A percentile compares a stretch with the other conserved stretches of the same genome.
Conservation (phyloP, 1,139 yeast genomes). For the Magnusiomyces ingens region DNA sequence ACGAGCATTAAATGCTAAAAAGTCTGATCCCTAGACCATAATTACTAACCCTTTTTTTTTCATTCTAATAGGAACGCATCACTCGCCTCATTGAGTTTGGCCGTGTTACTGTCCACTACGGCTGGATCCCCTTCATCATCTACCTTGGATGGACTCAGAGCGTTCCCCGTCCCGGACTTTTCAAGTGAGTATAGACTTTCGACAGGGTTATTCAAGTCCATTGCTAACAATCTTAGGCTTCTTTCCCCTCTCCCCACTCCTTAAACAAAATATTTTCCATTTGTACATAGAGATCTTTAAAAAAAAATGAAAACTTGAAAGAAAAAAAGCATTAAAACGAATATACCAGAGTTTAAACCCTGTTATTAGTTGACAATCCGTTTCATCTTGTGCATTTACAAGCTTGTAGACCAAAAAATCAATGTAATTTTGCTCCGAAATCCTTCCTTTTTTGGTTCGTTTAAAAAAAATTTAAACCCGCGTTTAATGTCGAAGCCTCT, state of each 20-base stretch:
- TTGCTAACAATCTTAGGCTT: conserved; percentile 29
- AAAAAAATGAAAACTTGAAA: no score
- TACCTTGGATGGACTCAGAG: conserved; percentile 87
- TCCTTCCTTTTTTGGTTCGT: no score
- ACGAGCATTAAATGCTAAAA: no score
- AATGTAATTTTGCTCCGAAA: no score
- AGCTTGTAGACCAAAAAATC: no score
- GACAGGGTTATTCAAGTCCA: conserved; percentile 4
- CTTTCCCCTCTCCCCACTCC: conserved; percentile 70
- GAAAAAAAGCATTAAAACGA: no score
- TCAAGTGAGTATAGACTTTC: conserved; percentile 40
- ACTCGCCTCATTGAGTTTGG: conserved; percentile 75
- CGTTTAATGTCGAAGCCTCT: no score
- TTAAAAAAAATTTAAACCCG: no score
- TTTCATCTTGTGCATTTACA: no score
- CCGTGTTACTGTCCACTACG: conserved; percentile 85
- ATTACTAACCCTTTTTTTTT: conserved; percentile 21
- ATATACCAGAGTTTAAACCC: no score
- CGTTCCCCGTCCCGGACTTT: conserved; percentile 74
- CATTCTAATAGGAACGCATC: conserved; percentile 60
- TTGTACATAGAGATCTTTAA: not conserved
- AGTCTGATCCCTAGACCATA: not conserved
- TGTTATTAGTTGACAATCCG: no score
- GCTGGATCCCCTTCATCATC: conserved; percentile 91
- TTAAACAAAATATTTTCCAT: conserved; percentile 30